phyloP scores from a whole-genome alignment of 2,329 filamentous ascomycete species.

The Alternaria triticina region DNA sequence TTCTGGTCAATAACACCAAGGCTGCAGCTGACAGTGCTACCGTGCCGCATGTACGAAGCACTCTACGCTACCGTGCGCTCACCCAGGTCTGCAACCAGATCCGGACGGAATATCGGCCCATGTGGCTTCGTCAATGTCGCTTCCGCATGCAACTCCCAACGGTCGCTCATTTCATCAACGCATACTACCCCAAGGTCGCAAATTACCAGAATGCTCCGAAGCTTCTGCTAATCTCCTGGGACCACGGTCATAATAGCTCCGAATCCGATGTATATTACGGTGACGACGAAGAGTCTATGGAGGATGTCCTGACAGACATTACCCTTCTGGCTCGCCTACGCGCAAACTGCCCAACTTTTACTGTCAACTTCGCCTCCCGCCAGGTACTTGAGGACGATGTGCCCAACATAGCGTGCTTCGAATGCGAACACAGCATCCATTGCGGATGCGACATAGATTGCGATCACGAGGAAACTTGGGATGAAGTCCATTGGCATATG shows the following conservation, averaged over 20 bases:
- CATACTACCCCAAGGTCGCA: neutral
- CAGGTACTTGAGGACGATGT: neutral
- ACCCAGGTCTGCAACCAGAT: neutral
- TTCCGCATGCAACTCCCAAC: neutral
- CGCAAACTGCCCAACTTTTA: neutral
- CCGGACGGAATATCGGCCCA: neutral
- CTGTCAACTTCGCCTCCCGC: neutral
- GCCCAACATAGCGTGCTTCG: neutral
- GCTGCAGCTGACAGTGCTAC: neutral
- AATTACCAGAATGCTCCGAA: neutral
- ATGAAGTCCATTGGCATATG: neutral
- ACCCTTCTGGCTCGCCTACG: neutral
- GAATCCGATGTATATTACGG: too few relatives aligned
- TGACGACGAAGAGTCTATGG: neutral
- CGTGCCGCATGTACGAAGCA: neutral
- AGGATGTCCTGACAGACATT: neutral
- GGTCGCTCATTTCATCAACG: neutral
- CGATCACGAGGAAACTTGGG: neutral
- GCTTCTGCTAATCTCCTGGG: neutral
- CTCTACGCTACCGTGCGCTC: neutral
- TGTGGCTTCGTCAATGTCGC: neutral
- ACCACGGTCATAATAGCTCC: too few relatives aligned
- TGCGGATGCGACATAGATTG: neutral
- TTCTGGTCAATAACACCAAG: neutral
- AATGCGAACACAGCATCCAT: neutral